A percentile compares a stretch with the other conserved stretches of the same genome.
These are phyloP conservation scores for Abelmoschus esculentus DNA, from an alignment of 345 rosid species.

Conservation along the genomic window DNA sequence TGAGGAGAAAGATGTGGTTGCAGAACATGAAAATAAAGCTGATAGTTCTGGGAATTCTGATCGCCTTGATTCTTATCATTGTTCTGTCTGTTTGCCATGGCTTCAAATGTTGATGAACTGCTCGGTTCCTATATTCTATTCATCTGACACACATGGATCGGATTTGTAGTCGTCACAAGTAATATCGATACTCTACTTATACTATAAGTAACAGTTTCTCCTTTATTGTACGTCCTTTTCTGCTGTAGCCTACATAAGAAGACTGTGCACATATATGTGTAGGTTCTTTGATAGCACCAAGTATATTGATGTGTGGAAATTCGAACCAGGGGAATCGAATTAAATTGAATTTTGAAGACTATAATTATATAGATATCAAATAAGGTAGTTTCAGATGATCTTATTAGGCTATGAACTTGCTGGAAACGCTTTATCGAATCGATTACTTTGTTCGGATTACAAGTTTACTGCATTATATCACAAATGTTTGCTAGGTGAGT, in stretches of 20 bases:
- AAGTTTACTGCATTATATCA: no score
- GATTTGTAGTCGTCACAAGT: no score
- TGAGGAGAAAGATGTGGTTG: conserved; percentile 73
- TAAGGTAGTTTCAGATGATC: background rate
- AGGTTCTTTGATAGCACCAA: no score
- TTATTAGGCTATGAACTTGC: background rate
- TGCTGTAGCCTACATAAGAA: background rate
- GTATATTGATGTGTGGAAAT: conserved; percentile 6
- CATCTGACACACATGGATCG: no score
- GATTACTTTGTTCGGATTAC: no score
- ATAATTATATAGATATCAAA: background rate
- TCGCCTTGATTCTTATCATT: conserved; percentile 46
- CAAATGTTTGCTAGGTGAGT: no score
- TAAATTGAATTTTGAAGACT: background rate
- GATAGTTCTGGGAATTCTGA: conserved; percentile 45
- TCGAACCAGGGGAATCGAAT: background rate
- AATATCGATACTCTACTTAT: background rate
- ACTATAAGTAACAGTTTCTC: background rate
- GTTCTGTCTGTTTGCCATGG: conserved; percentile 38
- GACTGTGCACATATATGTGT: conserved; percentile 1
- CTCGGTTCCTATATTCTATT: no score
- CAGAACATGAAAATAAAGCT: conserved; percentile 72
- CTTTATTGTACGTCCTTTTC: background rate
- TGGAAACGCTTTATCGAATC: no score
- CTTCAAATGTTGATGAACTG: conserved; percentile 28